Percentiles rank a stretch among this genome's conserved stretches.
Conservation (phyloP, 768 basidiomycete genomes). For the Galerina marginata region DNA sequence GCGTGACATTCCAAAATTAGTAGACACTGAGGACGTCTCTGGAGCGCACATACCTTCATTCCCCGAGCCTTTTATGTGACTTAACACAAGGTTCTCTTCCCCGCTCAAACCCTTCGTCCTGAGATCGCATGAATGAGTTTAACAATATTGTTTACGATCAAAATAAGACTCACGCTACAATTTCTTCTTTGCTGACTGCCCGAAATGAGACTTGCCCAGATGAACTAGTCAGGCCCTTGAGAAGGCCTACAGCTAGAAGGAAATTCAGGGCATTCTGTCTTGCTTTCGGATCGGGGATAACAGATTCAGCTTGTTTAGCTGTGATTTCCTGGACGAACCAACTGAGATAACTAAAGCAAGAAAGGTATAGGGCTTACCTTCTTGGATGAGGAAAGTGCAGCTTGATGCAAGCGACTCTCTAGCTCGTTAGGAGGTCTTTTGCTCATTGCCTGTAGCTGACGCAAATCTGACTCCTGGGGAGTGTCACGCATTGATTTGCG, state of each 20-base stretch:
- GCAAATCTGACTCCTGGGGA: too few species aligned
- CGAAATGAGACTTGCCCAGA: slow-evolving; percentile 68
- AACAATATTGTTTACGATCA: slow-evolving; percentile 7
- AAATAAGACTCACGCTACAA: slow-evolving; percentile 58
- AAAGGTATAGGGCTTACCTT: slow-evolving; percentile 40
- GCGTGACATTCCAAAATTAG: slow-evolving; percentile 1
- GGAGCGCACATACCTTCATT: slow-evolving; percentile 70
- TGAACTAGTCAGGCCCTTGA: slow-evolving; percentile 66
- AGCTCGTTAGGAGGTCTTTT: slow-evolving; percentile 63
- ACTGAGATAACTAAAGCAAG: background rate
- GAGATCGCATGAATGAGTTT: slow-evolving; percentile 11
- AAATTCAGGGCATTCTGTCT: slow-evolving; percentile 81
- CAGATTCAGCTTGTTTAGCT: slow-evolving; percentile 65
- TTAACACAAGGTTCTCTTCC: slow-evolving; percentile 86
- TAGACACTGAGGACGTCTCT: background rate
- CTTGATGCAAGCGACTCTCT: slow-evolving; percentile 66
- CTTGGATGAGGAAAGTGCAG: slow-evolving; percentile 53
- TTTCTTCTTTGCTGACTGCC: slow-evolving; percentile 73
- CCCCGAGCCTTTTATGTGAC: slow-evolving; percentile 77
- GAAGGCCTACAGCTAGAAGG: slow-evolving; percentile 67
- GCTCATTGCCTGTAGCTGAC: slow-evolving; percentile 44
- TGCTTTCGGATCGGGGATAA: slow-evolving; percentile 64
- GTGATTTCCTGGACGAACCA: slow-evolving; percentile 43
- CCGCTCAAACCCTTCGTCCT: slow-evolving; percentile 84
- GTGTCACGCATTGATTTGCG: too few species aligned